Base-by-base conservation (phyloP, 805 yeast genomes). In the Starmerella bombicola region DNA sequence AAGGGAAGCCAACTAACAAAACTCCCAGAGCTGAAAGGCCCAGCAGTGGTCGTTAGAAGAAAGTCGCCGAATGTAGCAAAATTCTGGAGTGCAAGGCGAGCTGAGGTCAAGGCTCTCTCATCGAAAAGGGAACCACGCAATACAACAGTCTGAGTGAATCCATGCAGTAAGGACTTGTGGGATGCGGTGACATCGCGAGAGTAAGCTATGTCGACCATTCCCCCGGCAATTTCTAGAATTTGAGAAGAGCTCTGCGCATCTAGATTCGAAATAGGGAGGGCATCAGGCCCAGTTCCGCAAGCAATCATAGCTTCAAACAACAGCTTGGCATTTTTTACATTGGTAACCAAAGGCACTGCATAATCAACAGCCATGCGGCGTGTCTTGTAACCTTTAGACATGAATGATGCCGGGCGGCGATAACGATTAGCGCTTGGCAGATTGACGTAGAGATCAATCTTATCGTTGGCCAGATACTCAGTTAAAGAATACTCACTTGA, bases 341-440 rank as follows among this genome's bases (percentile, higher is more conserved):
- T 91, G 50, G 99, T 91, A 37, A 91, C 95, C 61, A 91, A 71
- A 38, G 99, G 99, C 59, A 91, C 85, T 38, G 96, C 86, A 62
- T 82, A 93, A 66, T 91, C 99, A 51, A 91, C 96, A 53, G 99
- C 98, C 97, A 91, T 82, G 71, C 99, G 91, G 73, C 99, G 93
- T 34, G 97, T 83, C 64, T 75, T 78, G 72, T 91, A 91, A 62
- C 99, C 99, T 68, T 82, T 85, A 22, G 95, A 83, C 71, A 91
- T 84, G 67, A 91, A 91, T 47, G 88, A 80, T 41, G 99, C 96
- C 47, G 99, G 99, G 66, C 99, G 83, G 63, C 99, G 81, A 77
- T 83, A 91, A 61, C 95, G 74, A 72, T 91, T 91, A 35, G 94
- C 70, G 47, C 97, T 86, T 47, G 99, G 99, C 69, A 91, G 69